These are phyloP conservation scores for Excoecaria agallocha DNA, from an alignment of 345 rosid genomes.

Conservation along the genomic window DNA sequence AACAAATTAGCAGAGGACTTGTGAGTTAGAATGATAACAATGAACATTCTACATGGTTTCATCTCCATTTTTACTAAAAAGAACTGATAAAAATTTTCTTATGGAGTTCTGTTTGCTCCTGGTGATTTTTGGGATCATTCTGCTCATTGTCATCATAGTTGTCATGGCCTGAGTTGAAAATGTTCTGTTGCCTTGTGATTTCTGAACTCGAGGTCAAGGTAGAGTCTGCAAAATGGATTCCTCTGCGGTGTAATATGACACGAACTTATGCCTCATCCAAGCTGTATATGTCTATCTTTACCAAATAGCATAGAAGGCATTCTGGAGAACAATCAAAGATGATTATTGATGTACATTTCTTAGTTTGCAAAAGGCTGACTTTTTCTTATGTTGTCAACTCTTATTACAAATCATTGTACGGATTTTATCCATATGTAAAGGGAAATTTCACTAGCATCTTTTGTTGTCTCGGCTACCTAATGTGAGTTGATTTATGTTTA, in stretches of 20 bases:
- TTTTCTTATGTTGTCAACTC: not conserved
- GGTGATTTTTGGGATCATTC: slow-evolving; percentile 60
- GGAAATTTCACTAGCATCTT: not conserved
- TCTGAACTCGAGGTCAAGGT: not conserved
- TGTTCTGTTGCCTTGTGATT: no score
- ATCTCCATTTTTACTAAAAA: not conserved
- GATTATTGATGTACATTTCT: not conserved
- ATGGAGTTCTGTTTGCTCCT: slow-evolving; percentile 69
- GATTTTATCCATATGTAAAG: not conserved
- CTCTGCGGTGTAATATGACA: not conserved
- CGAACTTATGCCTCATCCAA: not conserved
- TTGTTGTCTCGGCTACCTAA: no score
- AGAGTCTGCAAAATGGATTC: not conserved
- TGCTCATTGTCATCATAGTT: slow-evolving; percentile 57
- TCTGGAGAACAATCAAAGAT: not conserved
- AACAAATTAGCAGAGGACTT: no score
- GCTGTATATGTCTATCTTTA: not conserved
- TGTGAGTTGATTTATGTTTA: no score
- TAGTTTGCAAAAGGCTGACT: not conserved
- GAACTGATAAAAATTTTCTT: slow-evolving; percentile 5
- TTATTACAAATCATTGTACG: not conserved
- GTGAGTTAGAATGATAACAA: no score
- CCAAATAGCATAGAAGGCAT: not conserved
- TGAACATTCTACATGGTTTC: not conserved
- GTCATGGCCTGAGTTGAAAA: slow-evolving; percentile 42